Percentiles rank a stretch among this genome's conserved stretches.
phyloP scores from a whole-genome alignment of 495 filamentous ascomycete genomes.

The Opeltia flavorubescens region DNA sequence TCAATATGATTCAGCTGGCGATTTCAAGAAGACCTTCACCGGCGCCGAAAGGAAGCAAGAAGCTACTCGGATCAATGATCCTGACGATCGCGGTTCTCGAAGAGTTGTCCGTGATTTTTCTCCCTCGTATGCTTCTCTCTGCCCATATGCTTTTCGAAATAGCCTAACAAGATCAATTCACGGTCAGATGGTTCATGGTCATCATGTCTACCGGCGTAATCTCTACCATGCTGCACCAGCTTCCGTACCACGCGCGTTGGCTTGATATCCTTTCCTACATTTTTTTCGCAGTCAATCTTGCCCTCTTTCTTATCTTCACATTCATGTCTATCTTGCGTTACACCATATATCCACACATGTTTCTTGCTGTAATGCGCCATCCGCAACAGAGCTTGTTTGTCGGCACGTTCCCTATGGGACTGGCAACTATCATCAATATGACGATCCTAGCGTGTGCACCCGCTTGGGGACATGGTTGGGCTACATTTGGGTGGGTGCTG shows the following conservation, averaged over 20 bases:
- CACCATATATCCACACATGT: slow-evolving; percentile 33
- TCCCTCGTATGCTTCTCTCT: slow-evolving; percentile 18
- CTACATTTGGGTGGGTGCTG: slow-evolving; percentile 31
- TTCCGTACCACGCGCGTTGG: slow-evolving; percentile 26
- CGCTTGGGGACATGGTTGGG: slow-evolving; percentile 31
- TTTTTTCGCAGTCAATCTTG: slow-evolving; percentile 30
- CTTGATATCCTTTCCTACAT: slow-evolving; percentile 27
- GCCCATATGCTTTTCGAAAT: background rate
- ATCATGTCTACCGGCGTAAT: slow-evolving; percentile 39
- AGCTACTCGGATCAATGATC: background rate
- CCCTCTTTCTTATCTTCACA: slow-evolving; percentile 26
- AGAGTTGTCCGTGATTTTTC: slow-evolving; percentile 18
- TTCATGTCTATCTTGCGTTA: slow-evolving; percentile 31
- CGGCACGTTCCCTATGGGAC: slow-evolving; percentile 42
- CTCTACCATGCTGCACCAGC: slow-evolving; percentile 27
- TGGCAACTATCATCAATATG: slow-evolving; percentile 43
- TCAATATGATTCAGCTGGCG: background rate
- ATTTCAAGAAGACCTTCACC: background rate
- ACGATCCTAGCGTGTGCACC: slow-evolving; percentile 37
- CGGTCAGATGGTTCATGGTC: slow-evolving; percentile 27
- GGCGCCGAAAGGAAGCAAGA: background rate
- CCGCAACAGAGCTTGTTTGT: slow-evolving; percentile 40
- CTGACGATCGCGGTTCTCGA: slow-evolving; percentile 6
- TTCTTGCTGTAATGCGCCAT: slow-evolving; percentile 33
- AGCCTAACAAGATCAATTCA: background rate